phyloP scores from a whole-genome alignment of 805 yeast genomes.

The Wickerhamiella kazuoi region DNA sequence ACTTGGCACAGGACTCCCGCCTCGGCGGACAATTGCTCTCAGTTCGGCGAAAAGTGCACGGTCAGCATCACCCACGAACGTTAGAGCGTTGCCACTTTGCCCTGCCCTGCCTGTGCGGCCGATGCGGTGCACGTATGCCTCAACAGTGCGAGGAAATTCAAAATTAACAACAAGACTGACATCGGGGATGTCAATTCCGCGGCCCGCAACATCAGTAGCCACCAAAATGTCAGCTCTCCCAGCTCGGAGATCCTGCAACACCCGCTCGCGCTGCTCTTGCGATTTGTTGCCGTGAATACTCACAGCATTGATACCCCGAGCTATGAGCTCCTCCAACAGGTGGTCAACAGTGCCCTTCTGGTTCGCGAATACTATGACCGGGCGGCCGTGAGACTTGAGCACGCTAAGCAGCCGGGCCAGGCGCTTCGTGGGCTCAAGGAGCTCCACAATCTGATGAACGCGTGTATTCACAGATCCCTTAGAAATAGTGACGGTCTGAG shows the following conservation, averaged over 20 bases:
- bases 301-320: conserved; percentile 32
- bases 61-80: conserved; percentile 31
- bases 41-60: conserved; percentile 7
- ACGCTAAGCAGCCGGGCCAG: neutral
- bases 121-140: conserved; percentile 77
- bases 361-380: conserved; percentile 70
- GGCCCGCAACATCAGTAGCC: conserved; percentile 91
- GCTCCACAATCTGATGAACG: conserved; percentile 52
- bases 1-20: conserved; percentile 1
- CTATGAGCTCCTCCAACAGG: conserved; percentile 33
- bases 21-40: conserved; percentile 1
- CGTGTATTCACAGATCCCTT: conserved; percentile 6
- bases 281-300: conserved; percentile 74
- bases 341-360: conserved; percentile 56
- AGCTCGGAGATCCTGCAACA: conserved; percentile 39
- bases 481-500: conserved; percentile 42
- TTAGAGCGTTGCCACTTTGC: conserved; percentile 51
- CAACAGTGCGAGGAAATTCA: conserved; percentile 63
- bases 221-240: conserved; percentile 47
- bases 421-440: conserved; percentile 16
- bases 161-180: conserved; percentile 74
- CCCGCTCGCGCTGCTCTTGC: conserved; percentile 72
- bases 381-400: conserved; percentile 24
- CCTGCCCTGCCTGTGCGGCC: conserved; percentile 98
- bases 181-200: conserved; percentile 86